Evolutionary conservation across 192 early-diverging fungal species (phyloP), one percentile per base, ranked within the genome.

Genomic region (Coemansia sp.): DNA sequence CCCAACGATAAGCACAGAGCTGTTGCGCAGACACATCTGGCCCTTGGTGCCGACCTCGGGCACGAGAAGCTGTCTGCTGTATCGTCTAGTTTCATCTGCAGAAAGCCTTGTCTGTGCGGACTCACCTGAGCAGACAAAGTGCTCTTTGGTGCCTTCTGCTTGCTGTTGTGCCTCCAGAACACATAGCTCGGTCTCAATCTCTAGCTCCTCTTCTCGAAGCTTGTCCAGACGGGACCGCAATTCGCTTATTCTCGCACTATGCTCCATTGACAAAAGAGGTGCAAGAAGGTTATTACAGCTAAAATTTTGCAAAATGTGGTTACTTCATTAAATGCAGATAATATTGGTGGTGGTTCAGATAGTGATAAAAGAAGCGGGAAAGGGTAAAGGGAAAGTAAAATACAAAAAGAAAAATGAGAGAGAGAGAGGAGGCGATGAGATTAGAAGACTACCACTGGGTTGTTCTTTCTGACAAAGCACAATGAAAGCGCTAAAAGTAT

Each of bases 31-130:
- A 43, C 83, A 86, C 49, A 91, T 69, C 77, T 97, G 95, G 23
- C 89, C 97, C 88, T 74, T 58, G 50, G 49, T 56, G 15, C 76
- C 94, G 64, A 95, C 88, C 54, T 89, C 89, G 0, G 90, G 89
- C 18, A 96, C 72, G 39, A 98, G 87, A 32, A 98, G 84, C 68
- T 98, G 96, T 4, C 96, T 87, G 43, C 92, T 90, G 83, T 89
- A 96, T 0, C 94, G 86, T 40, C 85, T 75, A 65, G 95, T 92
- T 73, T 95, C 92, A 0, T 84, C 86, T 63, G 88, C 89, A 15
- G 78, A 84, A 1, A 95, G 72, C 15, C 42, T 56, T 12, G 72
- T 73, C n/a, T 48, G 10, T 2, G 39, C 57, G 6, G 45, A n/a
- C 23, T 37, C 21, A 32, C 56, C 48, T 40, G 61, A 12, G 15